Conservation (phyloP, 257 asterid species). For the Solanum sejunctum region DNA sequence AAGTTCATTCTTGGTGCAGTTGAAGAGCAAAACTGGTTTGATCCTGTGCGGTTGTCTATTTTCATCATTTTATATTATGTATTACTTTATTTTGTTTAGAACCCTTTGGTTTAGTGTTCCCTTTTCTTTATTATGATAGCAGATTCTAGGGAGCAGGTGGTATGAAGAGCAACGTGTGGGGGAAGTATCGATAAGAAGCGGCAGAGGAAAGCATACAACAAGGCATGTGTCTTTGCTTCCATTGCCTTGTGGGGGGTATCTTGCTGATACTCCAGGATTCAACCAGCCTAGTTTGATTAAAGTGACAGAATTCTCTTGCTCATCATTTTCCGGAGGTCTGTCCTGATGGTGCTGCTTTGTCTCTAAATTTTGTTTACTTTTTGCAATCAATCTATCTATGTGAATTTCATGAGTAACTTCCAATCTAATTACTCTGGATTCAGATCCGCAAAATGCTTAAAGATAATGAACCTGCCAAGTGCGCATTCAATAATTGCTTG, state of each 20-base stretch:
- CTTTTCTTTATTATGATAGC: conserved; percentile 1
- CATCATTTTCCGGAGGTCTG: conserved; percentile 81
- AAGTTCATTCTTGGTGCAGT: conserved; percentile 18
- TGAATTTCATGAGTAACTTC: neutral
- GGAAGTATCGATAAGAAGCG: conserved; percentile 85
- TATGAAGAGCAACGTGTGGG: conserved; percentile 88
- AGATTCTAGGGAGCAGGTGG: conserved; percentile 87
- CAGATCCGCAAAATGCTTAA: conserved; percentile 66
- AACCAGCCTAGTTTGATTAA: conserved; percentile 84
- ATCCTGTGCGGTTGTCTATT: conserved; percentile 37
- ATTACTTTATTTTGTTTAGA: neutral
- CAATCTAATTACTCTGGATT: neutral
- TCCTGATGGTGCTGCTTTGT: neutral
- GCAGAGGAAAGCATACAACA: conserved; percentile 92
- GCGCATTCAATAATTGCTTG: conserved; percentile 74
- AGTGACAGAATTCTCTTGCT: conserved; percentile 76
- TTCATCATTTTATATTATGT: neutral
- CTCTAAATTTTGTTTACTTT: neutral
- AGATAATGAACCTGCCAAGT: conserved; percentile 37
- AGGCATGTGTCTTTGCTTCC: conserved; percentile 85
- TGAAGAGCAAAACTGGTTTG: conserved; percentile 45
- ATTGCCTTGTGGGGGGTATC: conserved; percentile 56
- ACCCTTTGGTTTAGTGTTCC: neutral
- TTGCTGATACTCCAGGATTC: conserved; percentile 93
- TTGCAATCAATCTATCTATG: neutral